These are phyloP conservation scores for Exophiala phaeomuriformis DNA, from an alignment of 2,329 filamentous ascomycete species.

Conservation along the genomic window DNA sequence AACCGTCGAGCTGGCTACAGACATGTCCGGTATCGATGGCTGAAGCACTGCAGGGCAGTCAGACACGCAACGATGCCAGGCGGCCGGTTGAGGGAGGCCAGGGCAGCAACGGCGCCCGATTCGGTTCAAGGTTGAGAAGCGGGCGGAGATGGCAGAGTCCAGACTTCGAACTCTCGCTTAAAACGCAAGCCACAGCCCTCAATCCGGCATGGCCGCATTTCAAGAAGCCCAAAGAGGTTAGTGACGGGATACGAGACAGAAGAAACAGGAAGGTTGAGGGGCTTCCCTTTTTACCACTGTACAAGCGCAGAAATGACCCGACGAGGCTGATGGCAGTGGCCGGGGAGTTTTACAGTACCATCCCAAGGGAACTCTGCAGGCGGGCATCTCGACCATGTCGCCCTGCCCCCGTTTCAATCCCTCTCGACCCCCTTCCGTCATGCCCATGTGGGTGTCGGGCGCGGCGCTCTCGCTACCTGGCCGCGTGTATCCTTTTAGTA, in stretches of 20 bases:
- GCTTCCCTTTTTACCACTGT: too few species aligned
- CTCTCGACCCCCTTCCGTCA: too few species aligned
- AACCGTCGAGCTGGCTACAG: too few species aligned
- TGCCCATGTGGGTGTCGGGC: too few species aligned
- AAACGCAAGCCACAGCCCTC: slow-evolving; percentile 15
- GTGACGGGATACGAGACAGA: background rate
- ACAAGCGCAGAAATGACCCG: too few species aligned
- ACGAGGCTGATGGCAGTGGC: too few species aligned
- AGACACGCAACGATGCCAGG: background rate
- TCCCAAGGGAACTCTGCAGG: too few species aligned
- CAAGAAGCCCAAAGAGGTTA: background rate
- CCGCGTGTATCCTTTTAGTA: too few species aligned
- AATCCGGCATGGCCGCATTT: background rate
- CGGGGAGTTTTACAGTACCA: too few species aligned
- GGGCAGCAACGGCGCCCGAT: background rate
- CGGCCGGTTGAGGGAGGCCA: background rate
- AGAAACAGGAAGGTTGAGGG: background rate
- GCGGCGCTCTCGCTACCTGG: too few species aligned
- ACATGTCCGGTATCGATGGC: background rate
- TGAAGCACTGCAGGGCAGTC: background rate
- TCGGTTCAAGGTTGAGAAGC: background rate
- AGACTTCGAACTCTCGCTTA: slow-evolving; percentile 19
- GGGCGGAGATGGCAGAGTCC: slow-evolving; percentile 7
- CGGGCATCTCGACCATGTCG: too few species aligned
- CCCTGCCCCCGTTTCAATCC: too few species aligned